Conservation (phyloP, 2,329 filamentous ascomycete species). For the Furcasterigmium furcatum region DNA sequence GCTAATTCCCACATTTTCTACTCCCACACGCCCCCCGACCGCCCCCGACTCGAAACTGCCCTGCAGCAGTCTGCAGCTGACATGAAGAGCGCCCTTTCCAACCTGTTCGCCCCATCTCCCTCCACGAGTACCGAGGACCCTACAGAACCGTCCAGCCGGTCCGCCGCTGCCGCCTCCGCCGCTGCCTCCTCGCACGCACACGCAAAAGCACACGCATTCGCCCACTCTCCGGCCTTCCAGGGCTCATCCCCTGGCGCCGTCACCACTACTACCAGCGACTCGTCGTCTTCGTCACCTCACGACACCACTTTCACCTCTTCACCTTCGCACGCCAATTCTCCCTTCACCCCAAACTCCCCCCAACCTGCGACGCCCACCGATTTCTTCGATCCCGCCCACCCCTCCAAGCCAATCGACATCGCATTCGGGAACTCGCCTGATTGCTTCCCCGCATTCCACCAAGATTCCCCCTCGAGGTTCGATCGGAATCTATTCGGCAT, state of each 20-base stretch:
- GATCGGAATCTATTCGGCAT: constrained; percentile 18
- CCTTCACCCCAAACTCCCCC: constrained; percentile 31
- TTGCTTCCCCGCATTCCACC: not conserved
- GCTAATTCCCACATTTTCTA: not conserved
- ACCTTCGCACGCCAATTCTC: constrained; percentile 22
- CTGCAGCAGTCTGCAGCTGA: constrained; percentile 8
- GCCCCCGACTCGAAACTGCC: not conserved
- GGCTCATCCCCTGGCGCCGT: not conserved
- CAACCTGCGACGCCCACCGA: constrained; percentile 40
- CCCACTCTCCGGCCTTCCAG: not conserved
- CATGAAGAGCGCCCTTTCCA: constrained; percentile 14
- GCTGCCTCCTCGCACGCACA: constrained; percentile 1
- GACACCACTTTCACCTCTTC: constrained; percentile 15
- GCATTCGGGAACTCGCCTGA: constrained; percentile 14
- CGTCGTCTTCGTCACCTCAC: constrained; percentile 7
- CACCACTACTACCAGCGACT: not conserved
- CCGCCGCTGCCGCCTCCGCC: constrained; percentile 19
- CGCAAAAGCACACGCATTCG: constrained; percentile 3
- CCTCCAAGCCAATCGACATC: constrained; percentile 33
- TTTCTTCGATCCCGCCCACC: constrained; percentile 14
- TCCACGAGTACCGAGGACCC: constrained; percentile 16
- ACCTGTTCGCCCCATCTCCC: constrained; percentile 10
- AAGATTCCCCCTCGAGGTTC: constrained; percentile 10
- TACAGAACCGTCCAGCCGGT: constrained; percentile 15
- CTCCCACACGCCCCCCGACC: not conserved